phyloP scores from a whole-genome alignment of 2,329 filamentous ascomycete species.

The Aspergillus texensis region DNA sequence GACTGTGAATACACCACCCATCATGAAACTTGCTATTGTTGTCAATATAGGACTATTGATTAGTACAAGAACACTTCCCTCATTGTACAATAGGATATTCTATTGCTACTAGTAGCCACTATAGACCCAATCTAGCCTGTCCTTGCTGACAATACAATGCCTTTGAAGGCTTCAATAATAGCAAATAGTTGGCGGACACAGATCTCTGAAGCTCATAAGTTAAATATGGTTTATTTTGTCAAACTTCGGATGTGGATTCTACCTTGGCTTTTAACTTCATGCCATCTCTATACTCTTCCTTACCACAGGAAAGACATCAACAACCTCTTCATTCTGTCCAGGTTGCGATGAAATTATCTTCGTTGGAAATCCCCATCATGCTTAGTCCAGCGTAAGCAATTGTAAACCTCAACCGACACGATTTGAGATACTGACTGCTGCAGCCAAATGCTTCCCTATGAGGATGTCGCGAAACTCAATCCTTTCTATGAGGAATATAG shows the following conservation, averaged over 20 bases:
- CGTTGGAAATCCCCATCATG: slow-evolving; percentile 33
- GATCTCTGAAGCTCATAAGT: not conserved
- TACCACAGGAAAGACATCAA: not conserved
- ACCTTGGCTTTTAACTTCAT: not conserved
- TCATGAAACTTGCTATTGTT: not conserved
- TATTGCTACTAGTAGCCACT: not conserved
- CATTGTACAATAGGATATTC: not conserved
- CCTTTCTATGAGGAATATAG: slow-evolving; percentile 29
- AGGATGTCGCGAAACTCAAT: slow-evolving; percentile 31
- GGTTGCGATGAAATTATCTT: slow-evolving; percentile 11
- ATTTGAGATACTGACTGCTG: slow-evolving; percentile 11
- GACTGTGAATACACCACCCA: not conserved
- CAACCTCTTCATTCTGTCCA: slow-evolving; percentile 1
- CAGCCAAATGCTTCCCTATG: slow-evolving; percentile 26
- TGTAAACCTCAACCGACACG: not conserved
- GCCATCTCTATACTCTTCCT: not conserved
- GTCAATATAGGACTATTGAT: not conserved
- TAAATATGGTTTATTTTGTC: not conserved
- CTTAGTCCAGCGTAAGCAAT: slow-evolving; percentile 30
- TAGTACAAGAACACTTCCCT: not conserved
- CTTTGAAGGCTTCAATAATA: not conserved
- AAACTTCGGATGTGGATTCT: not conserved
- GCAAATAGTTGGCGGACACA: not conserved
- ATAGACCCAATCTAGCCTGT: not conserved
- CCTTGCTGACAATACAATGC: not conserved